Evolutionary conservation across 345 rosid genomes (phyloP), one percentile per base, ranked within the genome.

Genomic region (Rhodamnia rubescens): DNA sequence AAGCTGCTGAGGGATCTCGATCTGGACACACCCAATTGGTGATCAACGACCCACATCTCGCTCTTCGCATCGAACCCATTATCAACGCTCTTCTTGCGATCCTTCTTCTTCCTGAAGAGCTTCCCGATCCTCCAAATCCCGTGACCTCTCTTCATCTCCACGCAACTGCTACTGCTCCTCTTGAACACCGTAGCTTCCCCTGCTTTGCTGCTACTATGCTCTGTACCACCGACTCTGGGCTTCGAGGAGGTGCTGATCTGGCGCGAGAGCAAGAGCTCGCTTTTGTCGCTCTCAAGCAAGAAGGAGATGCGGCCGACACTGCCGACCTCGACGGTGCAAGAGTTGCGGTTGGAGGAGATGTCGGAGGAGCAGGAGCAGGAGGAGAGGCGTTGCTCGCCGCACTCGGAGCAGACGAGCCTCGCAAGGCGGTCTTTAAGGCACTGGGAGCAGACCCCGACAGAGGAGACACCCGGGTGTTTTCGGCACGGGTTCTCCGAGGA

Each of bases 1-100:
- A 96, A 97, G 83, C 98, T 96, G 88, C 96, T 93, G 13, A 97
- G 91, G 74, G 99, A 97, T 89, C 99, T 97, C 44, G 97, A 96
- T 88, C 99, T 93, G 24, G 98, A 95, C 36, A 95, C 98, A 1
- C 93, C 93, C 80, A 54, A 42, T n/a, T 90, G 47, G 83, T 92
- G 91, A 87, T 96, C 98, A 83, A 94, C 94, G 78, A 91, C 95
- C 98, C 98, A 95, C 50, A 95, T 84, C 89, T 95, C 93, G 84
- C 93, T 93, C 85, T 93, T 95, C 81, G 92, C 92, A 81, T 93
- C 64, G 22, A 49, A 21, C 56, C 44, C 84, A 4, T 82, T 56
- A 49, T 83, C 78, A 40, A 89, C 93, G 74, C 85, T 89, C 32
- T 89, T 90, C 51, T 88, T 91, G 84, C 90, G 88, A 44, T 88